These are phyloP conservation scores for Centella asiatica DNA, from an alignment of 129 eudicot species.

Conservation along the genomic window DNA sequence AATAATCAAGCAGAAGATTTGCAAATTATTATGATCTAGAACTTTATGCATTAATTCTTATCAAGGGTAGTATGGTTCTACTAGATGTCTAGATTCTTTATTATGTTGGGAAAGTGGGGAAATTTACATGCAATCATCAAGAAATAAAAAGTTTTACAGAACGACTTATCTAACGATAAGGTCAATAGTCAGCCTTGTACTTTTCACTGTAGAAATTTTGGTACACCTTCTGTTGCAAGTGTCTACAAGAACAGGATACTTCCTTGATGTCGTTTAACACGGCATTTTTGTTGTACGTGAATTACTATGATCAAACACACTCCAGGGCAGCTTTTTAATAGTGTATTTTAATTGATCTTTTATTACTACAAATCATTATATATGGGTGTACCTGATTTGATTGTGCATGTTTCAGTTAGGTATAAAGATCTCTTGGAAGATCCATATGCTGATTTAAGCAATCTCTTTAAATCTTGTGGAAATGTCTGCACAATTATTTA, in stretches of 20 bases:
- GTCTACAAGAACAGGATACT: background rate
- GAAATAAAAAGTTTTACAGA: no score
- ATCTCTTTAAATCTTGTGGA: slow-evolving; percentile 68
- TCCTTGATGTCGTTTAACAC: background rate
- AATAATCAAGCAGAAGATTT: background rate
- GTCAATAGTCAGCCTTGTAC: background rate
- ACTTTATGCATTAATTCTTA: background rate
- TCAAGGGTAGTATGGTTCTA: background rate
- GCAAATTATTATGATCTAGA: background rate
- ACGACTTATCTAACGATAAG: background rate
- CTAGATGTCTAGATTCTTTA: no score
- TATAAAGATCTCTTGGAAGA: slow-evolving; percentile 78
- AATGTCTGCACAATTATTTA: slow-evolving; percentile 80
- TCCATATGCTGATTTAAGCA: slow-evolving; percentile 66
- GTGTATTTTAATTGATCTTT: no score
- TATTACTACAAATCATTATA: background rate
- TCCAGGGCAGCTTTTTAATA: background rate
- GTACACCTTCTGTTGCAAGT: background rate
- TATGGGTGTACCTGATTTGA: slow-evolving; percentile 7
- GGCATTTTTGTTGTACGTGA: background rate
- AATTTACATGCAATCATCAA: background rate
- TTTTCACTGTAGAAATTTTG: background rate
- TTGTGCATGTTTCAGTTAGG: slow-evolving; percentile 53
- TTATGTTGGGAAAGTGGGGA: background rate
- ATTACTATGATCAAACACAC: background rate